Conservation (phyloP, 768 basidiomycete genomes). For the Mycena polygramma region DNA sequence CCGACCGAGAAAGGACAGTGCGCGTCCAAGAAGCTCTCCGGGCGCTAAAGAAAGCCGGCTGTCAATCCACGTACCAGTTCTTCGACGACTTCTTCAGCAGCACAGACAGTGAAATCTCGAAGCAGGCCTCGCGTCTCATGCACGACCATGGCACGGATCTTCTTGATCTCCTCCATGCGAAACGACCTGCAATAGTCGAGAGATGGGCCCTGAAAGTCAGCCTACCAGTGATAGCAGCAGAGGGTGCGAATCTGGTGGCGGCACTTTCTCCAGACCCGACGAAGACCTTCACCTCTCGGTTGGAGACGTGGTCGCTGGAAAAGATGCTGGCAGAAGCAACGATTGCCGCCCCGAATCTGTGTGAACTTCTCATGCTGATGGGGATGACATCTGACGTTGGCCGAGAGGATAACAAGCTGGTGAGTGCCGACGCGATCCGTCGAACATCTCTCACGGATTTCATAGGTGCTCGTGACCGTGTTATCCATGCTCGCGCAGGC, state of each 20-base stretch:
- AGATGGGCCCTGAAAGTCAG: slow-evolving; percentile 10
- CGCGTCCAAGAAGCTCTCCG: not conserved
- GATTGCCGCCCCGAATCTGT: too few relatives aligned
- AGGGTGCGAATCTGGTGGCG: slow-evolving; percentile 6
- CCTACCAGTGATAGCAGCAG: slow-evolving; percentile 4
- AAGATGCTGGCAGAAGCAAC: slow-evolving; percentile 21
- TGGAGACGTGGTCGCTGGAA: slow-evolving; percentile 19
- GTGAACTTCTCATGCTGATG: too few relatives aligned
- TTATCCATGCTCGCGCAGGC: too few relatives aligned
- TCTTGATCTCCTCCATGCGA: slow-evolving; percentile 12
- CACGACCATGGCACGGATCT: slow-evolving; percentile 8
- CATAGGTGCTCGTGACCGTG: too few relatives aligned
- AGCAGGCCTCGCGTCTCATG: slow-evolving; percentile 11
- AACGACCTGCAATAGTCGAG: slow-evolving; percentile 15
- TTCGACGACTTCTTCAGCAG: slow-evolving; percentile 18
- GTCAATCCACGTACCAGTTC: slow-evolving; percentile 11
- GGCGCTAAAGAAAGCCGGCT: slow-evolving; percentile 13
- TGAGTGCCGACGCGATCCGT: too few relatives aligned
- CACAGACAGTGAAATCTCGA: not conserved
- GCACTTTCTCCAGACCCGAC: slow-evolving; percentile 8
- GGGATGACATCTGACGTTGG: too few relatives aligned
- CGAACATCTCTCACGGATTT: too few relatives aligned
- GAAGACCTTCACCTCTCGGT: not conserved
- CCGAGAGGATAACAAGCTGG: too few relatives aligned
- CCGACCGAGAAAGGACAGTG: not conserved